A percentile compares a stretch with the other conserved stretches of the same genome.
phyloP scores from a whole-genome alignment of 2,329 filamentous ascomycete species.

The Fusarium equiseti region DNA sequence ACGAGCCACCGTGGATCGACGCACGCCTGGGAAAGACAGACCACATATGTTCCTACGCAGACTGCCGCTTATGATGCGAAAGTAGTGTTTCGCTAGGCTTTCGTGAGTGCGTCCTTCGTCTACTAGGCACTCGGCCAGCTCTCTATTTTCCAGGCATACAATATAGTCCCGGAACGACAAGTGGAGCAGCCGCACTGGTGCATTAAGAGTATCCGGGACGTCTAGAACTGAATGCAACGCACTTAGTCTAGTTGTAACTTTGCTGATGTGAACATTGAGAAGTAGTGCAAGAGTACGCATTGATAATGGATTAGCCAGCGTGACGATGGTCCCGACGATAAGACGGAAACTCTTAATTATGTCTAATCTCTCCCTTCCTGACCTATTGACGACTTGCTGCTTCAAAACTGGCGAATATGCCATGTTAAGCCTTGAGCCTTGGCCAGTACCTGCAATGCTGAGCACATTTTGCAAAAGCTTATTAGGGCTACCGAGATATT shows the following conservation, averaged over 20 bases:
- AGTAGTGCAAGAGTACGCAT: slow-evolving; percentile 35
- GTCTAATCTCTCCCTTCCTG: neutral
- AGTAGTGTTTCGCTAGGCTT: slow-evolving; percentile 50
- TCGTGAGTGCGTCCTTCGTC: slow-evolving; percentile 50
- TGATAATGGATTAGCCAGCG: slow-evolving; percentile 39
- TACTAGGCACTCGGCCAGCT: slow-evolving; percentile 50
- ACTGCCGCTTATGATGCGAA: slow-evolving; percentile 50
- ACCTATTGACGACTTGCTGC: neutral
- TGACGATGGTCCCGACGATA: slow-evolving; percentile 43
- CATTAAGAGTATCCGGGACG: neutral
- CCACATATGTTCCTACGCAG: slow-evolving; percentile 55
- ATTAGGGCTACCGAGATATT: neutral
- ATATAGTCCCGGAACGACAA: slow-evolving; percentile 55
- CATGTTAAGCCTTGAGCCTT: too few relatives aligned
- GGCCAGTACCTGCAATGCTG: too few relatives aligned
- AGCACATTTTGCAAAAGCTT: slow-evolving; percentile 35
- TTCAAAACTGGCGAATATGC: slow-evolving; percentile 18
- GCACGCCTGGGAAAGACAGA: slow-evolving; percentile 25
- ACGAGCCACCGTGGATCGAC: rapidly evolving
- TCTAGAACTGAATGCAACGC: slow-evolving; percentile 3
- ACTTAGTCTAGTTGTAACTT: neutral
- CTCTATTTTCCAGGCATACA: slow-evolving; percentile 25
- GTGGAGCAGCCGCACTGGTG: neutral
- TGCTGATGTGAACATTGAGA: neutral
- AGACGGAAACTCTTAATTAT: slow-evolving; percentile 38